Conservation (phyloP, 345 rosid species). For the Arabidopsis suecica region DNA sequence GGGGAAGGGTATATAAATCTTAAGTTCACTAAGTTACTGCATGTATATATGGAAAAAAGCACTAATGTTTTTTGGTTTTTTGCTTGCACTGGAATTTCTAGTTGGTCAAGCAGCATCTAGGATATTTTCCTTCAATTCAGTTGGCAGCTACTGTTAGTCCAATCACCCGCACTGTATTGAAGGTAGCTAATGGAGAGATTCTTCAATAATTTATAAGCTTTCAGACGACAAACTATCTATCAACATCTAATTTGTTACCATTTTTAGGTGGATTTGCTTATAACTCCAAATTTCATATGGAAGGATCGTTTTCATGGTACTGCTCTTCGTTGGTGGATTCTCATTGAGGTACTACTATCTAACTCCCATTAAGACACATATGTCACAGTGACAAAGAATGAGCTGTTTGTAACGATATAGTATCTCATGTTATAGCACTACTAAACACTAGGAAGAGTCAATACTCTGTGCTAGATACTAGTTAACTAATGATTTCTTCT, state of each 20-base stretch:
- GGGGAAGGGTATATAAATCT: constrained; percentile 74
- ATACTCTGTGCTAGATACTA: constrained; percentile 1
- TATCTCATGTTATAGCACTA: constrained; percentile 16
- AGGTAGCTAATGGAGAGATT: constrained; percentile 56
- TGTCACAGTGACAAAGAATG: constrained; percentile 25
- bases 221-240: constrained; percentile 19
- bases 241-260: constrained; percentile 27
- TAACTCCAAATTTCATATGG: constrained; percentile 86
- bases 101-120: constrained; percentile 90
- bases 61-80: constrained; percentile 35
- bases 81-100: constrained; percentile 39
- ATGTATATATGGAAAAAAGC: constrained; percentile 9
- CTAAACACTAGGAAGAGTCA: constrained; percentile 12
- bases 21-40: constrained; percentile 26
- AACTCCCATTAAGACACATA: constrained; percentile 13
- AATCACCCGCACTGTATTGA: constrained; percentile 96
- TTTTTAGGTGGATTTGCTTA: constrained; percentile 81
- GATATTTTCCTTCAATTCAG: constrained; percentile 83
- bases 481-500: not conserved
- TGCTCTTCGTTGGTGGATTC: constrained; percentile 96
- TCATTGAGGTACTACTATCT: constrained; percentile 71
- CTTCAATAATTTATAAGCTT: constrained; percentile 14
- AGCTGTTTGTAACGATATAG: constrained; percentile 5
- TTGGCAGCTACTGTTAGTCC: constrained; percentile 91
- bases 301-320: constrained; percentile 95